These are phyloP conservation scores for Moelleriella libera DNA, from an alignment of 2,329 filamentous ascomycete species.

Conservation along the genomic window DNA sequence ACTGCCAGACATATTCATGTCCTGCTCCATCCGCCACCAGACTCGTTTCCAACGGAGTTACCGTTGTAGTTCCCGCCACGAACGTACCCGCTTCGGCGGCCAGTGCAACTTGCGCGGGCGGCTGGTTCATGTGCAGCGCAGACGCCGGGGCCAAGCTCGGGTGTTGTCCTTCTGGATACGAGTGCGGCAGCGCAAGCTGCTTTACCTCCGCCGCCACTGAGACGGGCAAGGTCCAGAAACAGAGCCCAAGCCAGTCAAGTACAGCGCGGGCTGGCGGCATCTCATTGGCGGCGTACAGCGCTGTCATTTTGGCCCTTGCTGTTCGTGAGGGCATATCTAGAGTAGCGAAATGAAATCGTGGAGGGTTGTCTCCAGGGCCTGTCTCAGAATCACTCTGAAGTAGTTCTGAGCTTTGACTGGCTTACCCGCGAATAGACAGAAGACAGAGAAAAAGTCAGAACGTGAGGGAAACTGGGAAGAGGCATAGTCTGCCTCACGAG, in stretches of 20 bases:
- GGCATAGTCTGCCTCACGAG: no score
- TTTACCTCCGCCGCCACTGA: slow-evolving; percentile 37
- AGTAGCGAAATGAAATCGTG: no score
- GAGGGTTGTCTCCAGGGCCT: no score
- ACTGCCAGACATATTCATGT: slow-evolving; percentile 73
- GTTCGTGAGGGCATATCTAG: no score
- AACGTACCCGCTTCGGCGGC: slow-evolving; percentile 29
- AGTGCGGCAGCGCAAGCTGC: slow-evolving; percentile 61
- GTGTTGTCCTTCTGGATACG: slow-evolving; percentile 71
- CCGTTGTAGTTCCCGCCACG: slow-evolving; percentile 50
- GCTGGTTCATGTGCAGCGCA: slow-evolving; percentile 61
- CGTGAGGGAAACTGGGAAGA: no score
- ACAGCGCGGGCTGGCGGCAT: background rate
- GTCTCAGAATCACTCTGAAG: no score
- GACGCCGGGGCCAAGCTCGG: slow-evolving; percentile 51
- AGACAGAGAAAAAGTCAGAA: no score
- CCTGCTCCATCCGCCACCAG: slow-evolving; percentile 46
- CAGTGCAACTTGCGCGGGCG: slow-evolving; percentile 49
- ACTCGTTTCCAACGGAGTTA: slow-evolving; percentile 53
- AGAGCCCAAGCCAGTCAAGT: slow-evolving; percentile 21
- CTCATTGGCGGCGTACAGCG: background rate
- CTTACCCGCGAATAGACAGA: no score
- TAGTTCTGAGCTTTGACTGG: no score
- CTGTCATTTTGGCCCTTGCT: background rate
- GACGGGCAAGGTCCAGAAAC: slow-evolving; percentile 43